phyloP scores from a whole-genome alignment of 306 rosid species.

The Trichosanthes cucumerina region DNA sequence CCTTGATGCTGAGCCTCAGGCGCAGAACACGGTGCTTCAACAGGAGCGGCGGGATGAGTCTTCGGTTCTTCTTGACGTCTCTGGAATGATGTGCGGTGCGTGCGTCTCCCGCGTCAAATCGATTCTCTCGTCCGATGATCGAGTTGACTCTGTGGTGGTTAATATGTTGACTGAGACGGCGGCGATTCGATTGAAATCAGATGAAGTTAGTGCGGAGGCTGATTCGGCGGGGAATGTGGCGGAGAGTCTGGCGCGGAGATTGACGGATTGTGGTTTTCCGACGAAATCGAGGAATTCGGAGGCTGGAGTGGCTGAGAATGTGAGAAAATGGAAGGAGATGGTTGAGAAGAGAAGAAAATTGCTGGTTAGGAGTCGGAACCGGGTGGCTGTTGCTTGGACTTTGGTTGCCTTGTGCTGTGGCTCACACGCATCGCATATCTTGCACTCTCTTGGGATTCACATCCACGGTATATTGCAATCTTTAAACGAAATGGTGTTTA shows the following conservation, averaged over 20 bases:
- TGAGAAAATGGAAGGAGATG: conserved; percentile 86
- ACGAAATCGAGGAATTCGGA: conserved; percentile 57
- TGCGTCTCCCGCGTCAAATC: conserved; percentile 88
- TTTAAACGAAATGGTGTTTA: neutral
- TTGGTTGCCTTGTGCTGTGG: conserved; percentile 92
- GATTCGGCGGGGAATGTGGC: conserved; percentile 34
- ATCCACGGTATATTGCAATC: conserved; percentile 50
- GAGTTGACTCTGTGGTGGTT: conserved; percentile 86
- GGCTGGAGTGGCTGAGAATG: conserved; percentile 72
- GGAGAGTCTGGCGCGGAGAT: conserved; percentile 53
- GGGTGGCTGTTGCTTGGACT: conserved; percentile 91
- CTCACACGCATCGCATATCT: conserved; percentile 77
- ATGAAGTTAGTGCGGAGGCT: conserved; percentile 18
- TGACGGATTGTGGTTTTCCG: conserved; percentile 80
- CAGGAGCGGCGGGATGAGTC: conserved; percentile 28
- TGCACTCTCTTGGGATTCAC: conserved; percentile 83
- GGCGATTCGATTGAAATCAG: conserved; percentile 58
- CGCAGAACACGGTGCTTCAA: conserved; percentile 8
- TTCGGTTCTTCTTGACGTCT: conserved; percentile 61
- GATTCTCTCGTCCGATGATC: conserved; percentile 54
- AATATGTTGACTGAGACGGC: conserved; percentile 97
- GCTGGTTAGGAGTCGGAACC: conserved; percentile 56
- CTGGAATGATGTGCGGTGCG: conserved; percentile 96
- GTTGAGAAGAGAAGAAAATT: conserved; percentile 64
- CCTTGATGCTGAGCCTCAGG: conserved; percentile 17